A percentile compares a stretch with the other conserved stretches of the same genome.
Evolutionary conservation across 768 basidiomycete species (phyloP).

Genomic region (Amanita exitialis): DNA sequence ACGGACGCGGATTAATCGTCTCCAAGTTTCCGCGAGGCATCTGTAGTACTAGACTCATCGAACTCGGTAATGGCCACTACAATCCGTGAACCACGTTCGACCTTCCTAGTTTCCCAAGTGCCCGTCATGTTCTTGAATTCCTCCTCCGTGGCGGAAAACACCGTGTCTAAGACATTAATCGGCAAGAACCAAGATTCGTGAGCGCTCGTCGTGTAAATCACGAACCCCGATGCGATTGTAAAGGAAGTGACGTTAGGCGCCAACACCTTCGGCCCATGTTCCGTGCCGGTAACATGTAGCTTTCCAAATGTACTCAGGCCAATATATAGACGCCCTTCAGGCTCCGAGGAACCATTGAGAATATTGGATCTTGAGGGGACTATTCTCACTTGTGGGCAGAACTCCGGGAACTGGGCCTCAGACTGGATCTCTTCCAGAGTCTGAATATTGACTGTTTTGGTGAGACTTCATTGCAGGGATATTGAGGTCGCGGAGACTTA

Average conservation of each 20-base stretch:
- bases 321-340: constrained; percentile 30
- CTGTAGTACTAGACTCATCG: constrained; percentile 87
- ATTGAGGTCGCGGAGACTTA: constrained; percentile 12
- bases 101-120: constrained; percentile 61
- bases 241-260: constrained; percentile 63
- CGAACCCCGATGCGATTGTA: constrained; percentile 58
- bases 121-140: constrained; percentile 19
- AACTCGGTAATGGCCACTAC: constrained; percentile 80
- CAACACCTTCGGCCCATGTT: constrained; percentile 22
- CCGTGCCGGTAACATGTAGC: constrained; percentile 37
- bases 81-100: constrained; percentile 86
- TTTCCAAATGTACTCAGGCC: constrained; percentile 62
- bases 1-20: constrained; percentile 85
- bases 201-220: constrained; percentile 76
- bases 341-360: constrained; percentile 7
- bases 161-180: constrained; percentile 20
- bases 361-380: constrained; percentile 13
- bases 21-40: constrained; percentile 98
- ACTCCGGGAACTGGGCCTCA: constrained; percentile 41
- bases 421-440: constrained; percentile 8
- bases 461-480: not conserved
- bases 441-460: constrained; percentile 10
- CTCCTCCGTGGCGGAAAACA: constrained; percentile 17
- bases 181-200: constrained; percentile 78
- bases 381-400: constrained; percentile 40